Evolutionary conservation across 768 basidiomycete genomes (phyloP), one percentile per base, ranked within the genome.

Genomic region (Cubamyces sp.): DNA sequence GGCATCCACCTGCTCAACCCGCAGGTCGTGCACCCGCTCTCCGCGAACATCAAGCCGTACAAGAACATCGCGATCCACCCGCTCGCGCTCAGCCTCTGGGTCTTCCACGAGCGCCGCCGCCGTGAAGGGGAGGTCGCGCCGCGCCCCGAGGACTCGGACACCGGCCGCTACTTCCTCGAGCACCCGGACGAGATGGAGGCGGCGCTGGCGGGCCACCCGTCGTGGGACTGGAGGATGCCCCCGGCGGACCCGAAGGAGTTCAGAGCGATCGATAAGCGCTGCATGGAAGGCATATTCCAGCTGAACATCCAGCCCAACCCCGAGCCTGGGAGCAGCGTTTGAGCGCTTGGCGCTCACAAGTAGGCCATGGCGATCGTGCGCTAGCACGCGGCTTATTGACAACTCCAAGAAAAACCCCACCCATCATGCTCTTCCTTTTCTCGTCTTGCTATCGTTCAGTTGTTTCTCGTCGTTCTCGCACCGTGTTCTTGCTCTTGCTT

Each of bases 1-100:
- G 67, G 67, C 46, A 30, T 59, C 16, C 66, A 61, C 19, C 42
- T 64, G 6, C 54, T 19, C 5, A 54, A 63, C 52, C 54, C 64
- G 16, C 47, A 45, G 42, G 45, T 39, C 26, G 19, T 40, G 21
- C 8, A 40, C 19, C 40, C 39, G 25, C 18, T 54, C n/a, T 6
- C 26, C 11, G 19, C n/a, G 19, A 21, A 64, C 30, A 50, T 54
- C 30, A 58, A 59, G 19, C 62, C 62, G 26, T 64, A 59, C 57
- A 15, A 34, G 2, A 39, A 50, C 23, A 54, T 64, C 30, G 2
- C 37, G 12, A 59, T 59, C 53, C 37, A 39, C 7, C 57, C 57
- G 39, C n/a, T 55, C 0, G 46, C 52, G 9, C 53, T 59, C 40
- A 19, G 25, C 23, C 39, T 54, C 7, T 64, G 62, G 62, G n/a